Evolutionary conservation across 2,329 filamentous ascomycete genomes (phyloP), one percentile per base, ranked within the genome.

Genomic region (Thielaviopsis ethacetica): DNA sequence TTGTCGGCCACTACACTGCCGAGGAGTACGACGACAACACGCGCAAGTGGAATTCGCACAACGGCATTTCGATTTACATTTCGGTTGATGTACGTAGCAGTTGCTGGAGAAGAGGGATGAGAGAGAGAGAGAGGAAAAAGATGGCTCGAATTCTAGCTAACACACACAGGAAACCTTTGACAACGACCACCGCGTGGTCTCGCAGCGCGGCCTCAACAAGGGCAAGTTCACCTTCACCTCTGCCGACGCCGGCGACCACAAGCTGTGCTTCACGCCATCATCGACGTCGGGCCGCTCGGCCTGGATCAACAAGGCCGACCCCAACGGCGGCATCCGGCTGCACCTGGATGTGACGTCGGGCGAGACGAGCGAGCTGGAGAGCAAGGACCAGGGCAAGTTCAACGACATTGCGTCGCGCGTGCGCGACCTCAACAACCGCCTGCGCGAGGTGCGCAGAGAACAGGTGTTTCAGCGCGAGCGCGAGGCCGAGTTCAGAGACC

Each of bases 381-480:
- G 86, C 71, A 85, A 83, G 67, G 91, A 97, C 72, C 96, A 96
- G 81, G 79, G 79, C 68, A 96, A 96, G 79, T 84, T 98, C 62
- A 78, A 87, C 71, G 90, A 95, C 71, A 85, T 98, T 66, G 86
- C 90, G 62, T 80, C 85, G 72, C 88, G 91, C 68, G 84, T 97
- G 62, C 85, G 84, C 77, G 91, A 96, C 72, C 74, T 98, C 68
- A 96, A 95, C 72, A 81, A 82, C 47, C 79, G 93, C 62, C 73
- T 98, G 70, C 81, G 86, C 68, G 93, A 97, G 72, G 90, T 98
- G 63, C 80, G 88, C 67, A 78, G 91, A 67, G 93, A 98, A 76
- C 93, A 98, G 79, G 83, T 97, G 60, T 97, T 96, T 76, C 93
- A 98, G 72, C 79, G 91, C 69, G 93, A 97, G 79, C 88, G 93